Conservation (phyloP, 139 green algal genomes). For the Edaphochlamys debaryana region DNA sequence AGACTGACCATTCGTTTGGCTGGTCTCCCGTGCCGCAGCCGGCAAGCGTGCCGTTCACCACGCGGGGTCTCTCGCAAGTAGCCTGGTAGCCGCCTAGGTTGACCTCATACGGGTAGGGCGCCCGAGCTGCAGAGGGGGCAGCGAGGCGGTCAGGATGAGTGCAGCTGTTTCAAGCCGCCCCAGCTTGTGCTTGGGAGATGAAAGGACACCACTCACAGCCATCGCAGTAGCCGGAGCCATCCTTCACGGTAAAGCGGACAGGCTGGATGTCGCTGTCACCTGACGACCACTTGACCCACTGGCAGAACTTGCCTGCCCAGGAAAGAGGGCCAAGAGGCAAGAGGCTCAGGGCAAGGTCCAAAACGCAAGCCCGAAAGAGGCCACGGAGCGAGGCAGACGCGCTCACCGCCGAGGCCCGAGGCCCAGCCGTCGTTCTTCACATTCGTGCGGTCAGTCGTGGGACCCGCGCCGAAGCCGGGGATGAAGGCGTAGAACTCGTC, state of each 20-base stretch:
- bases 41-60: no score
- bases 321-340: no score
- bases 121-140: no score
- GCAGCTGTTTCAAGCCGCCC: no score
- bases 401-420: neutral
- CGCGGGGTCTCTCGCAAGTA: no score
- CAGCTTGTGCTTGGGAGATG: no score
- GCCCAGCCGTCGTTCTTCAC: neutral
- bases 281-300: neutral
- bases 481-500: neutral
- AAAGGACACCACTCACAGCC: neutral
- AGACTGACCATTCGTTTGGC: neutral
- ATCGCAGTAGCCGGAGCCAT: neutral
- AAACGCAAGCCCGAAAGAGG: no score
- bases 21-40: neutral
- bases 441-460: neutral
- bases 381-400: no score
- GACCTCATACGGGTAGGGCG: no score
- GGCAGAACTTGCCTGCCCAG: neutral
- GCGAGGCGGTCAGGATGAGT: no score
- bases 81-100: no score
- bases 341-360: no score
- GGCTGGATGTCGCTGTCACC: neutral
- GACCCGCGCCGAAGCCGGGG: neutral
- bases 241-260: neutral